Evolutionary conservation across 108 stramenopile genomes (phyloP), one percentile per base, ranked within the genome.

Genomic region (Nitzschia sp.): DNA sequence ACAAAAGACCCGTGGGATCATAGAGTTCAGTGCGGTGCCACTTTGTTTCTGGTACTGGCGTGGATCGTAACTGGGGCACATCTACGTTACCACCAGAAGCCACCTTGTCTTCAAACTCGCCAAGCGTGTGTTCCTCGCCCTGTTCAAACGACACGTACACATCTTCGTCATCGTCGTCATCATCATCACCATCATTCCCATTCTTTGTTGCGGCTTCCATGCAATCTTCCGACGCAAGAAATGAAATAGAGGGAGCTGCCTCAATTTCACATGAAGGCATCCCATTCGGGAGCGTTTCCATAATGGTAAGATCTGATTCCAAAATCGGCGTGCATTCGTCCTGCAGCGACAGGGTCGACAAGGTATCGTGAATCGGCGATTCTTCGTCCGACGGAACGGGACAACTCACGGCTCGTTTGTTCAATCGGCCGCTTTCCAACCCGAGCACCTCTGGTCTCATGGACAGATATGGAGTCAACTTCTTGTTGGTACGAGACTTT

Each of bases 1-100:
- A 18, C 58, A 59, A 3, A 28, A 59, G 58, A 2, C 58, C 58
- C 1, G 3, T 59, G 1, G 58, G 58, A 59, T 59, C 58, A 15
- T 33, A 21, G 17, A 32, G 31, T 34, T 32, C 58, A 13, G 58
- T 28, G 30, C 34, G 58, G 38, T 9, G 38, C 38, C 38, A 42
- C 9, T 9, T 9, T 9, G 6, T 13, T 9, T 42, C 9, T 6
- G 38, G 38, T 42, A 13, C 38, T 9, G 9, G 9, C 6, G 38
- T 42, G 13, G 38, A 6, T 6, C 13, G 13, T 6, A 13, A 42
- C 13, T 42, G 9, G 6, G 6, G 9, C 38, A 9, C 38, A 6
- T 42, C 38, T 42, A 13, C 38, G 13, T 42, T 13, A 13, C 38
- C 38, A 6, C 6, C 13, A 42, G 6, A 9, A 13, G 38, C 38